Conservation (phyloP, 768 basidiomycete genomes). For the Flagelloscypha sp. region DNA sequence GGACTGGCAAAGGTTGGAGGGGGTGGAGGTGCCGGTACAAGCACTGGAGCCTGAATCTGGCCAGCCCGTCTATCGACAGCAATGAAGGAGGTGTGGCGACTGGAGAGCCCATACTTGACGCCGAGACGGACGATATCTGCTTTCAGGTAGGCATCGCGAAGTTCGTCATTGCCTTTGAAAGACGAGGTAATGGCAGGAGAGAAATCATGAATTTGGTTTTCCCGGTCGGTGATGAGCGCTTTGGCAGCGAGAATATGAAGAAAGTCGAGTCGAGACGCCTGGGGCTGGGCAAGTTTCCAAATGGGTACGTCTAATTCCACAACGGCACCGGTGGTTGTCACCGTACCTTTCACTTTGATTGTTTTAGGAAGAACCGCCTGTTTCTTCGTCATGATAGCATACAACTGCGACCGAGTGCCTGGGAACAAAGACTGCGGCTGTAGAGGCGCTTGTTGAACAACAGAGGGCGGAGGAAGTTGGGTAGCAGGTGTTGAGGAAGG, state of each 20-base stretch:
- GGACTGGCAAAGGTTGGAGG: no score
- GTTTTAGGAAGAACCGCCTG: conserved; percentile 21
- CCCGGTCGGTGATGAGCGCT: conserved; percentile 44
- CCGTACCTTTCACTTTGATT: conserved; percentile 24
- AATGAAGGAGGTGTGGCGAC: conserved; percentile 47
- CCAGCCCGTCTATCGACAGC: conserved; percentile 37
- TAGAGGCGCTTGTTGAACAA: conserved; percentile 28
- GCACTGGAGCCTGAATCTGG: no score
- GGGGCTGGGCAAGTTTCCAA: conserved; percentile 18
- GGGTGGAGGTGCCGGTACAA: no score
- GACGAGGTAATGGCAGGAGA: no score
- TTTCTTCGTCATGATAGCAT: conserved; percentile 23
- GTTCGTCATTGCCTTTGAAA: conserved; percentile 26
- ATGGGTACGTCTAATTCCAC: conserved; percentile 26
- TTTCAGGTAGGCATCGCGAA: conserved; percentile 28
- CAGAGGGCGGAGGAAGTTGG: conserved; percentile 19
- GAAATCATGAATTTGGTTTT: no score
- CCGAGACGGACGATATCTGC: conserved; percentile 44
- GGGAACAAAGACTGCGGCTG: conserved; percentile 26
- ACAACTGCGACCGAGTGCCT: conserved; percentile 26
- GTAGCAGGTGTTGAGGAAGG: no score
- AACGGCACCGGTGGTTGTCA: conserved; percentile 20
- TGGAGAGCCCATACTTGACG: conserved; percentile 42
- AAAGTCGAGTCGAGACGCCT: conserved; percentile 23
- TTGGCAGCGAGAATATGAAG: conserved; percentile 46